A percentile compares a stretch with the other conserved stretches of the same genome.
These are phyloP conservation scores for Phyllosticta capitalensis DNA, from an alignment of 2,329 filamentous ascomycete species.

Conservation along the genomic window DNA sequence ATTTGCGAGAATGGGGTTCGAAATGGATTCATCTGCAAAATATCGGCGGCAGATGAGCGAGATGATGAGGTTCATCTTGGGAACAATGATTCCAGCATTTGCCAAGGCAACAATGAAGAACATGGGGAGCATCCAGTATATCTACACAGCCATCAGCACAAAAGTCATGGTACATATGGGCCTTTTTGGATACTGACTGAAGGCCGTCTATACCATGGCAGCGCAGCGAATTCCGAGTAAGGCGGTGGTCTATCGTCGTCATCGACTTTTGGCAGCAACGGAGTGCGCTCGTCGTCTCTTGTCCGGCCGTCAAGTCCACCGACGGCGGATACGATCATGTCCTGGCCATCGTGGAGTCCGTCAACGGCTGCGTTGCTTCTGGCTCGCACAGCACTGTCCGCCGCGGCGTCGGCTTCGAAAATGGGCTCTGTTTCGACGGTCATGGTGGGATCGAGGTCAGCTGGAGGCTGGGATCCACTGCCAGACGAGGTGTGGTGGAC, in stretches of 20 bases:
- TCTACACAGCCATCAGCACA: constrained; percentile 29
- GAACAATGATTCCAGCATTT: constrained; percentile 76
- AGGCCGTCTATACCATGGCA: constrained; percentile 55
- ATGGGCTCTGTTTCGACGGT: neutral
- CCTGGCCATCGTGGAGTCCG: constrained; percentile 10
- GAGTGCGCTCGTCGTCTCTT: constrained; percentile 2
- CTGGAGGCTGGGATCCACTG: neutral
- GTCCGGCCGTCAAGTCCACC: constrained; percentile 31
- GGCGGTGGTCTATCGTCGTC: neutral
- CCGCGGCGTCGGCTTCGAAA: constrained; percentile 16
- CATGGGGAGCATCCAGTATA: constrained; percentile 74
- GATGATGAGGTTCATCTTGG: constrained; percentile 79
- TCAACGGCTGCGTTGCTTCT: constrained; percentile 7
- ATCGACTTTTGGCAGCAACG: neutral
- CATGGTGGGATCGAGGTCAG: neutral
- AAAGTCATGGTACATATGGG: neutral
- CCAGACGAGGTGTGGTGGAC: neutral
- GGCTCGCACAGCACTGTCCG: constrained; percentile 19
- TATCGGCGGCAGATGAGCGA: constrained; percentile 76
- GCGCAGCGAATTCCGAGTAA: constrained; percentile 45
- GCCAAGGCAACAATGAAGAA: constrained; percentile 76
- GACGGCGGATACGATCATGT: constrained; percentile 40
- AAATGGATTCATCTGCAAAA: constrained; percentile 48
- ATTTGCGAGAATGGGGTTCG: constrained; percentile 42
- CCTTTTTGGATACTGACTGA: constrained; percentile 37